These are phyloP conservation scores for Nicotiana undulata DNA, from an alignment of 257 asterid species.

Conservation along the genomic window DNA sequence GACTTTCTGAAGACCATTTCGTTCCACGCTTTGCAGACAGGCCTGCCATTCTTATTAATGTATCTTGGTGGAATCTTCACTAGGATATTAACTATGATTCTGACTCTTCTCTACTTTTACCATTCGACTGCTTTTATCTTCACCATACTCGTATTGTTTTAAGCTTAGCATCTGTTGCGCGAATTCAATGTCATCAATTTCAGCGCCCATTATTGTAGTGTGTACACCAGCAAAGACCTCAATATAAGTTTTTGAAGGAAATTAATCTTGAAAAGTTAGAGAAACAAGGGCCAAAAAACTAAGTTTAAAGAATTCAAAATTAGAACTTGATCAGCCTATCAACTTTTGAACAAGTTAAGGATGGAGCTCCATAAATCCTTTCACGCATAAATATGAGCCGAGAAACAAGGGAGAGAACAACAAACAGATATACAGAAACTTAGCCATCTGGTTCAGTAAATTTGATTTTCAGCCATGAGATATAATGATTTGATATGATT, in stretches of 20 bases:
- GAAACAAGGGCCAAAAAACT: no score
- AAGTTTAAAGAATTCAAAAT: no score
- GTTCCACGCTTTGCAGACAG: slow-evolving; percentile 11
- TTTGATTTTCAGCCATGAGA: background rate
- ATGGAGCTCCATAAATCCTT: no score
- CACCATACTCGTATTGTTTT: background rate
- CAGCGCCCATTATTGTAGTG: background rate
- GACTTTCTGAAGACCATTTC: background rate
- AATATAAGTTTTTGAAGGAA: background rate
- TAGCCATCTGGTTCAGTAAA: background rate
- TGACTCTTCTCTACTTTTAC: background rate
- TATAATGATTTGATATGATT: background rate
- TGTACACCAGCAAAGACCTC: background rate
- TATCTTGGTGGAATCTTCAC: slow-evolving; percentile 10
- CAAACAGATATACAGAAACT: no score
- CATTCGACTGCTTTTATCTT: background rate
- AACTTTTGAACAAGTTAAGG: background rate
- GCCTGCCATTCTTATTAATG: background rate
- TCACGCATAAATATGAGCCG: no score
- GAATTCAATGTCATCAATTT: background rate
- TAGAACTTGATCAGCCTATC: no score
- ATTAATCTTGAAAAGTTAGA: background rate
- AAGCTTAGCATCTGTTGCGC: background rate
- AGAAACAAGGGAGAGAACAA: no score
- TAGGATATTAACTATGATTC: slow-evolving; percentile 6